phyloP scores from a whole-genome alignment of 2,329 filamentous ascomycete genomes.

The Ceratocystiopsis sp. region DNA sequence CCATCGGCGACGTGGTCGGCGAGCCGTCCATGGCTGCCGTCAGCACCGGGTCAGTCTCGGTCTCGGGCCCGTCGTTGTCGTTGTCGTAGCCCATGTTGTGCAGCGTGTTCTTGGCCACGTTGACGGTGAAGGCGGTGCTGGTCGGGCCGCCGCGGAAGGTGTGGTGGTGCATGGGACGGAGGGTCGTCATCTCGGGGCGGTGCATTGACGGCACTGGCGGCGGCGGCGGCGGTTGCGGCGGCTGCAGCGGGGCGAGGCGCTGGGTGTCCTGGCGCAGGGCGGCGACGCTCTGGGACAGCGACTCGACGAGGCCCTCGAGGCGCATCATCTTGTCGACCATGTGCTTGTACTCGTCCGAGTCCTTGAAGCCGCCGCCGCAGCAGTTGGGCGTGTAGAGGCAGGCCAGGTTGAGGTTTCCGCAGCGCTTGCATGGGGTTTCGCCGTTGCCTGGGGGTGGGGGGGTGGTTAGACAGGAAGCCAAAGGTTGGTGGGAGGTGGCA shows the following conservation, averaged over 20 bases:
- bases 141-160: slow-evolving; percentile 64
- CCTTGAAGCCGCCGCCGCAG: slow-evolving; percentile 27
- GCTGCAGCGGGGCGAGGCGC: slow-evolving; percentile 23
- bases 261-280: slow-evolving; percentile 41
- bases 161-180: slow-evolving; percentile 28
- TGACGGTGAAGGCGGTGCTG: slow-evolving; percentile 68
- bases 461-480: slow-evolving; percentile 1
- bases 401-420: slow-evolving; percentile 46
- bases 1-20: slow-evolving; percentile 16
- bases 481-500: neutral
- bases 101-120: slow-evolving; percentile 72
- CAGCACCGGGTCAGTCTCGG: slow-evolving; percentile 30
- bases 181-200: slow-evolving; percentile 28
- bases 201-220: slow-evolving; percentile 25
- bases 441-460: slow-evolving; percentile 31
- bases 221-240: slow-evolving; percentile 21
- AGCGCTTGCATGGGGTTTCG: slow-evolving; percentile 48
- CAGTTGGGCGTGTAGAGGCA: slow-evolving; percentile 10
- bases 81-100: slow-evolving; percentile 72
- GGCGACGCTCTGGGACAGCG: slow-evolving; percentile 55
- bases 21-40: slow-evolving; percentile 19
- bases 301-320: slow-evolving; percentile 72
- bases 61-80: slow-evolving; percentile 40
- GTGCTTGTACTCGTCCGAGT: slow-evolving; percentile 57
- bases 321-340: slow-evolving; percentile 58